These are phyloP conservation scores for Oryza glaberrima DNA, from an alignment of 176 grass and related monocot genomes.

Conservation along the genomic window DNA sequence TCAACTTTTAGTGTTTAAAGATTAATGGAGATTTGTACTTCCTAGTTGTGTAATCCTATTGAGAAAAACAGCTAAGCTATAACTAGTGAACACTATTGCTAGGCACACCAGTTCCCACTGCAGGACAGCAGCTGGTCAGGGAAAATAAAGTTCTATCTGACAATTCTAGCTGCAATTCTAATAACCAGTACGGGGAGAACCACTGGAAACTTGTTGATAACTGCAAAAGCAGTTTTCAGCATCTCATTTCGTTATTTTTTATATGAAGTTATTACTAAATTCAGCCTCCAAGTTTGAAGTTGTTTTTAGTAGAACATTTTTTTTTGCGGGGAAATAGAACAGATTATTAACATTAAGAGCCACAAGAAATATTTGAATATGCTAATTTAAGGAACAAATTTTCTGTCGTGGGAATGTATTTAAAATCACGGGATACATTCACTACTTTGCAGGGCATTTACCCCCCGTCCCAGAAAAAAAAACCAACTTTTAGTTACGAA, in stretches of 20 bases:
- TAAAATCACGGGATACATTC: background rate
- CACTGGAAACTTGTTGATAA: background rate
- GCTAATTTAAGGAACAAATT: background rate
- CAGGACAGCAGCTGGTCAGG: background rate
- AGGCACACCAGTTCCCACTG: background rate
- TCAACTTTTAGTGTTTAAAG: background rate
- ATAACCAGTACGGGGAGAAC: background rate
- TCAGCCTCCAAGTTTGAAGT: background rate
- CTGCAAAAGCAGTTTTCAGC: background rate
- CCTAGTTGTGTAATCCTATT: background rate
- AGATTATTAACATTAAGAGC: background rate
- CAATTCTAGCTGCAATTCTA: background rate
- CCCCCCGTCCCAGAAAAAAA: no score
- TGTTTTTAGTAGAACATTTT: background rate
- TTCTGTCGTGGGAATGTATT: background rate
- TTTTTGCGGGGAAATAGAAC: background rate
- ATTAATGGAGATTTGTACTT: background rate
- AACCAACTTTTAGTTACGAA: no score
- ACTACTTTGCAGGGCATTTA: no score
- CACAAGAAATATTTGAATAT: background rate
- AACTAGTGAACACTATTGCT: background rate
- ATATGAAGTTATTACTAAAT: background rate
- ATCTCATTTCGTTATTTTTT: background rate
- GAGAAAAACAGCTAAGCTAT: background rate
- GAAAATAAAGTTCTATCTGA: background rate